phyloP scores from a whole-genome alignment of 73 alveolate genomes.

The Symbiodinium natans region DNA sequence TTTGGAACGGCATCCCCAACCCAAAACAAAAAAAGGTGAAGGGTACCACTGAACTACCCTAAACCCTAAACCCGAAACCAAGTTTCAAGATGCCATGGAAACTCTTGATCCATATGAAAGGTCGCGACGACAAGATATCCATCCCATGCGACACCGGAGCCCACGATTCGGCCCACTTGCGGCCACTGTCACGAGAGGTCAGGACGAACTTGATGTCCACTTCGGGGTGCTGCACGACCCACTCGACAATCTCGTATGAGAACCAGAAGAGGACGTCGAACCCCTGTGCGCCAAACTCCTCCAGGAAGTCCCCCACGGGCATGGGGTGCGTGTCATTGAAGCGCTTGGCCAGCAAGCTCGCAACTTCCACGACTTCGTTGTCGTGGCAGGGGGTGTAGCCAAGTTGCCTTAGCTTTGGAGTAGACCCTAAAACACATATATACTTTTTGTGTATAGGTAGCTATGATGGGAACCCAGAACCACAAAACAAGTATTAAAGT shows the following conservation, averaged over 20 bases:
- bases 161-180: conserved; percentile 12
- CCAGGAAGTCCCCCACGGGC: not conserved
- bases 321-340: conserved; percentile 9
- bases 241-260: not conserved
- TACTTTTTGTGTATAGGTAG: too few species aligned
- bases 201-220: conserved; percentile 8
- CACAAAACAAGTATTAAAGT: too few species aligned
- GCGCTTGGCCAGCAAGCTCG: not conserved
- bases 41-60: too few species aligned
- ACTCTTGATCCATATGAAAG: not conserved
- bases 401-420: too few species aligned
- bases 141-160: conserved; percentile 11
- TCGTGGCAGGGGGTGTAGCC: conserved; percentile 18
- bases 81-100: not conserved
- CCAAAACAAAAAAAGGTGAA: too few species aligned
- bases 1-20: too few species aligned
- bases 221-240: conserved; percentile 25
- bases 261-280: not conserved
- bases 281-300: not conserved
- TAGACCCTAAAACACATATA: too few species aligned
- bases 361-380: not conserved
- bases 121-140: conserved; percentile 14
- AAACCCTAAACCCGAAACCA: too few species aligned
- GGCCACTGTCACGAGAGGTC: conserved; percentile 17
- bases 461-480: too few species aligned